These are phyloP conservation scores for Plasmodium vinckei DNA, from an alignment of 169 alveolate genomes.

Conservation along the genomic window DNA sequence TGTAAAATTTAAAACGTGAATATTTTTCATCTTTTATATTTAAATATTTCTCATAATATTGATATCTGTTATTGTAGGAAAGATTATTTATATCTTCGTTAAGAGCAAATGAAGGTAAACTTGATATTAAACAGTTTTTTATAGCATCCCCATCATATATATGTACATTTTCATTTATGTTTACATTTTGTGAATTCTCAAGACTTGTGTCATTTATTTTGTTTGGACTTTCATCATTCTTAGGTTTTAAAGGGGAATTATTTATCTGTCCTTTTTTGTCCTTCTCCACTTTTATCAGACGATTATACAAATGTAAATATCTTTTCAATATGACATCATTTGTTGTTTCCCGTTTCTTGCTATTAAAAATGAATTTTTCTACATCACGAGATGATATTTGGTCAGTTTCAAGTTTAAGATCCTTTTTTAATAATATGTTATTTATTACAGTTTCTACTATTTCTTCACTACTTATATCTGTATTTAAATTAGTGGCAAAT, in stretches of 20 bases:
- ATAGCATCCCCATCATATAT: constrained; percentile 8
- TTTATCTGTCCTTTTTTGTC: neutral
- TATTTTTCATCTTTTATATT: constrained; percentile 38
- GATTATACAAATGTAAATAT: too few relatives aligned
- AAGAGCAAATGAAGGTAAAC: constrained; percentile 40
- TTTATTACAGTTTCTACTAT: constrained; percentile 23
- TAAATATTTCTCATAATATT: constrained; percentile 26
- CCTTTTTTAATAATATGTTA: constrained; percentile 3
- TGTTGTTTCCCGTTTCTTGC: neutral
- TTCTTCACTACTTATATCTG: constrained; percentile 30
- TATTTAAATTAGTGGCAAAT: neutral
- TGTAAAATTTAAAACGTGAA: constrained; percentile 56
- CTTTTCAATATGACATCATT: neutral
- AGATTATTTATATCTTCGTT: constrained; percentile 76
- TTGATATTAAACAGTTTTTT: constrained; percentile 15
- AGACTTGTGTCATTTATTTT: neutral
- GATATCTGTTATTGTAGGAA: constrained; percentile 14
- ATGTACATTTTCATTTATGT: neutral
- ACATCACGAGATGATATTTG: neutral
- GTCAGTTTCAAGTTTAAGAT: neutral
- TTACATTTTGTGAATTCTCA: neutral
- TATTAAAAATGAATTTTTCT: neutral
- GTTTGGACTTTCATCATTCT: too few relatives aligned
- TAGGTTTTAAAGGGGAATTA: neutral
- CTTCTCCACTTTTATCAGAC: too few relatives aligned